These are phyloP conservation scores for Phylloporus arenicola DNA, from an alignment of 768 basidiomycete genomes.

Conservation along the genomic window DNA sequence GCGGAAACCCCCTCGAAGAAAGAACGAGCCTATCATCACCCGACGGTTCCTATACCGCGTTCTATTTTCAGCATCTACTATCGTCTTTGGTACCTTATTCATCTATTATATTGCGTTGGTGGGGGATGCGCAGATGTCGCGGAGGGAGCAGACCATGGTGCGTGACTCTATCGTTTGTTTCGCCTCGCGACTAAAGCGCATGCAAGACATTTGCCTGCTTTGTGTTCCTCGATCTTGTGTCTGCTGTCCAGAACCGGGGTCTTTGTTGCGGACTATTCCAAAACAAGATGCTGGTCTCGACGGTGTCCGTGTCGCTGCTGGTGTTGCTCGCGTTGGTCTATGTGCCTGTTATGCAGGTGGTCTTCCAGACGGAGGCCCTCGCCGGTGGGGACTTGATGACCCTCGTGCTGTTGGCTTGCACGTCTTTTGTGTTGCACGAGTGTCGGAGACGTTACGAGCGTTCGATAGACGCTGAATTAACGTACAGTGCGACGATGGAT, in stretches of 20 bases:
- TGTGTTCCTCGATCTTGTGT: conserved; percentile 94
- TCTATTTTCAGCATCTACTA: conserved; percentile 88
- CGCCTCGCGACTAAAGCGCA: neutral
- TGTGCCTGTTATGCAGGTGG: conserved; percentile 80
- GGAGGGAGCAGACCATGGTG: conserved; percentile 95
- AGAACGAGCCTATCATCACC: conserved; percentile 86
- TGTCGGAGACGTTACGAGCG: conserved; percentile 74
- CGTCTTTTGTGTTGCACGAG: conserved; percentile 72
- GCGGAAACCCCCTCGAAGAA: conserved; percentile 87
- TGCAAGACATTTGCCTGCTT: conserved; percentile 90
- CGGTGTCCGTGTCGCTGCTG: conserved; percentile 80
- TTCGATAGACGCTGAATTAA: conserved; percentile 47
- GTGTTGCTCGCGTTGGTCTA: conserved; percentile 86
- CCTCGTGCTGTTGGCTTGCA: conserved; percentile 60
- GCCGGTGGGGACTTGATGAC: conserved; percentile 60
- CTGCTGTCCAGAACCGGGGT: conserved; percentile 91
- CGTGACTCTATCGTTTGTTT: conserved; percentile 22
- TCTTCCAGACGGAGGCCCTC: conserved; percentile 92
- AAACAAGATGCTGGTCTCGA: conserved; percentile 87
- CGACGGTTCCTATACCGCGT: conserved; percentile 69
- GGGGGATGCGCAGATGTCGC: conserved; percentile 76
- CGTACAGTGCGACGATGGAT: conserved; percentile 46
- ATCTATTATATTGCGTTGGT: conserved; percentile 74
- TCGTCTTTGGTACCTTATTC: conserved; percentile 83
- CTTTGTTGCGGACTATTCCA: conserved; percentile 76